Percentiles rank a stretch among this genome's conserved stretches.
Conservation (phyloP, 2,329 filamentous ascomycete genomes). For the Xylaria sp. region DNA sequence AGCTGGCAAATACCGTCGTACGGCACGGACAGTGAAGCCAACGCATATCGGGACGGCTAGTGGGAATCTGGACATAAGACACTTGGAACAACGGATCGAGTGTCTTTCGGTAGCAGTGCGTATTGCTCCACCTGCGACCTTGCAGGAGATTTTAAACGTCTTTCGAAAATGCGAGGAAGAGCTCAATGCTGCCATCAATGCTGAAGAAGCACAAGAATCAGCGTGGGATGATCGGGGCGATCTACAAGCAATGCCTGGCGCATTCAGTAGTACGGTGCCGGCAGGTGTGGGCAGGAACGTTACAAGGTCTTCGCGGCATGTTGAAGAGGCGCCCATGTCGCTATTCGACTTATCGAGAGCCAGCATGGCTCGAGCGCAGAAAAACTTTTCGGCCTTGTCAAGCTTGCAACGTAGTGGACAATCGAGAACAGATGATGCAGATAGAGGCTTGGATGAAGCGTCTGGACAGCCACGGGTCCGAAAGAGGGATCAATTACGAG, state of each 20-base stretch:
- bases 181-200: slow-evolving; percentile 71
- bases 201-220: slow-evolving; percentile 75
- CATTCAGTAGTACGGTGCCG: slow-evolving; percentile 56
- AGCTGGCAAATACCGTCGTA: slow-evolving; percentile 78
- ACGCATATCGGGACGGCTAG: slow-evolving; percentile 70
- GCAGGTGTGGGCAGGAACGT: slow-evolving; percentile 46
- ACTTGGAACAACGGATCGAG: slow-evolving; percentile 84
- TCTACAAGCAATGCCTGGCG: slow-evolving; percentile 65
- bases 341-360: slow-evolving; percentile 72
- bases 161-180: slow-evolving; percentile 85
- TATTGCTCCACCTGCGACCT: slow-evolving; percentile 74
- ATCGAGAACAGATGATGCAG: slow-evolving; percentile 51
- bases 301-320: slow-evolving; percentile 50
- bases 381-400: slow-evolving; percentile 67
- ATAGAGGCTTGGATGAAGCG: slow-evolving; percentile 44
- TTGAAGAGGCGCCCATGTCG: slow-evolving; percentile 69
- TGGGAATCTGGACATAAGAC: slow-evolving; percentile 71
- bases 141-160: slow-evolving; percentile 79
- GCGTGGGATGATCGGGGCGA: slow-evolving; percentile 77
- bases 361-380: slow-evolving; percentile 68
- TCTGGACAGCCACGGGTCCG: slow-evolving; percentile 58
- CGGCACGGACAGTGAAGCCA: slow-evolving; percentile 62
- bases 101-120: slow-evolving; percentile 80
- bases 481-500: slow-evolving; percentile 77
- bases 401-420: slow-evolving; percentile 59